phyloP scores from a whole-genome alignment of 805 yeast species.

The Teunomyces panamensis region DNA sequence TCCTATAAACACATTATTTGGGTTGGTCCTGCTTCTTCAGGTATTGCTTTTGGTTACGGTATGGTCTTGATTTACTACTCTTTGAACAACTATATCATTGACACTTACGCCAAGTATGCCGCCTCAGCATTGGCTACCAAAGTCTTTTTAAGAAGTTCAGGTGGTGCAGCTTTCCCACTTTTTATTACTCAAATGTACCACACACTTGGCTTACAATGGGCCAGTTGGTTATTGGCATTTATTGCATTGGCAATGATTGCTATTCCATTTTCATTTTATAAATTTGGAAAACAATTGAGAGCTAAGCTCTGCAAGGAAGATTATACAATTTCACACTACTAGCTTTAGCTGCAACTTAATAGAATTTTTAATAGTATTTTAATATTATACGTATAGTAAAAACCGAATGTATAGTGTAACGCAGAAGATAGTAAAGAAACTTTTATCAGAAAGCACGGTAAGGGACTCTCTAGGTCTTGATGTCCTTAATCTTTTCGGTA shows the following conservation, averaged over 20 bases:
- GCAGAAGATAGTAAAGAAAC: not conserved
- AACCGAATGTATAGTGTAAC: not conserved
- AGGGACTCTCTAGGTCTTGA: conserved; percentile 20
- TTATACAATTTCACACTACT: conserved; percentile 29
- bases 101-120: conserved; percentile 79
- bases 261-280: conserved; percentile 70
- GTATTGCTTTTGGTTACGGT: conserved; percentile 59
- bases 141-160: conserved; percentile 75
- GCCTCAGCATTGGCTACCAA: conserved; percentile 81
- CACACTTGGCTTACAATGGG: conserved; percentile 75
- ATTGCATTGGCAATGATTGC: conserved; percentile 73
- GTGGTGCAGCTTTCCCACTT: conserved; percentile 84
- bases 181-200: conserved; percentile 81
- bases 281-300: conserved; percentile 63
- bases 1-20: conserved; percentile 63
- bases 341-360: not conserved
- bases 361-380: not conserved
- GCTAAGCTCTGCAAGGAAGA: conserved; percentile 65
- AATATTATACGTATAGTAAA: not conserved
- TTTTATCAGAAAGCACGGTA: not conserved
- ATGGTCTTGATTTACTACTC: conserved; percentile 60
- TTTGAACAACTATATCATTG: conserved; percentile 79
- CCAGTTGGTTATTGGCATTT: conserved; percentile 73
- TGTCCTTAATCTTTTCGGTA: conserved; percentile 48
- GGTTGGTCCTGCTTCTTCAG: conserved; percentile 63